Percentiles rank a stretch among this genome's conserved stretches.
These are phyloP conservation scores for Solanum chiquidenum DNA, from an alignment of 257 asterid genomes.

Conservation along the genomic window DNA sequence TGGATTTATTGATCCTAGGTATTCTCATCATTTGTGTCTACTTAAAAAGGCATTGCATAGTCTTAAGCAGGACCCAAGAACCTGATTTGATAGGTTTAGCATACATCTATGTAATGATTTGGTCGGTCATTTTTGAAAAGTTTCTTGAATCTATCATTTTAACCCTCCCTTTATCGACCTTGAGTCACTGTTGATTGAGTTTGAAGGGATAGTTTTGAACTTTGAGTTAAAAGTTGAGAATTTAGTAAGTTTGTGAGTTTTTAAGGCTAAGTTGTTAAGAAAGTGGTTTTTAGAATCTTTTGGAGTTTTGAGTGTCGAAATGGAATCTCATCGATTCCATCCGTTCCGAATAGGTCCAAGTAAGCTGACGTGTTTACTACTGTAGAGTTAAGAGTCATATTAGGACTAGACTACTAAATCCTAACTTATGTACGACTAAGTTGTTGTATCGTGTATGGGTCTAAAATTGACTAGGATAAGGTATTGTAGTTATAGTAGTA, in stretches of 20 bases:
- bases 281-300: background rate
- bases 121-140: background rate
- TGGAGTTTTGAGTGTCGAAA: background rate
- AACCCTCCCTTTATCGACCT: background rate
- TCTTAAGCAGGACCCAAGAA: too few relatives aligned
- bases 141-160: background rate
- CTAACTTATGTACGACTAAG: background rate
- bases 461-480: background rate
- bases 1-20: background rate
- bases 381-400: background rate
- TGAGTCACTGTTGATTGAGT: background rate
- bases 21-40: background rate
- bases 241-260: background rate
- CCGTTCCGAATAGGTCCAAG: background rate
- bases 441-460: too few relatives aligned
- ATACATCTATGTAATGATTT: too few relatives aligned
- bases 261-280: background rate
- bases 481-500: background rate
- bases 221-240: background rate
- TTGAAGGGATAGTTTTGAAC: background rate
- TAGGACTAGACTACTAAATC: background rate
- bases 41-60: background rate
- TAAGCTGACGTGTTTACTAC: background rate
- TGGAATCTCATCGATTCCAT: background rate
- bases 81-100: background rate